A percentile compares a stretch with the other conserved stretches of the same genome.
Evolutionary conservation across 345 rosid genomes (phyloP).

Genomic region (Gossypium thurberi): DNA sequence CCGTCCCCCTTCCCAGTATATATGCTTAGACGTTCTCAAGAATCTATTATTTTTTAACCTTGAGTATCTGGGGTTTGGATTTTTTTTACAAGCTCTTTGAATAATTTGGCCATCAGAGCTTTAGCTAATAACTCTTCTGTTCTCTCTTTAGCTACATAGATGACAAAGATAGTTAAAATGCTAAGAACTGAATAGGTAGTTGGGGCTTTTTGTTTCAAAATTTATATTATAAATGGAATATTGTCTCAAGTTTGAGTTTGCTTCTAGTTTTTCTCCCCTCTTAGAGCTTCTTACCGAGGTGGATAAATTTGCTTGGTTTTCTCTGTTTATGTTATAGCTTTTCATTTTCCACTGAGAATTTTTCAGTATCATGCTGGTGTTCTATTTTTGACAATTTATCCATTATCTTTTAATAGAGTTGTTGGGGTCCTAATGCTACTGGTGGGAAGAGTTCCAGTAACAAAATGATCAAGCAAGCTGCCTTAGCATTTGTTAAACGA

Average conservation of each 20-base stretch:
- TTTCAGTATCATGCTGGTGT: neutral
- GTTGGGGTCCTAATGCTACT: constrained; percentile 50
- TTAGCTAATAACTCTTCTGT: neutral
- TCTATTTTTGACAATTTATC: constrained; percentile 14
- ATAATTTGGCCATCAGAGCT: neutral
- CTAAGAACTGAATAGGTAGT: neutral
- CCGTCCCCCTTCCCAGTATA: neutral
- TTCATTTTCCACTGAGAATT: neutral
- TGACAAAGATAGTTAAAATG: neutral
- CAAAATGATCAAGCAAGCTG: constrained; percentile 85
- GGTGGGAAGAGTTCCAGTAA: constrained; percentile 72
- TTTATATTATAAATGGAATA: neutral
- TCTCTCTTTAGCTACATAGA: neutral
- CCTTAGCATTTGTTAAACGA: constrained; percentile 65
- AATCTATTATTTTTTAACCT: neutral
- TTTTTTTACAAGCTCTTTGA: neutral
- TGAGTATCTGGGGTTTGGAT: neutral
- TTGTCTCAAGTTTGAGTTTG: neutral
- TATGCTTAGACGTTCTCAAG: neutral
- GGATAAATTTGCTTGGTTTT: neutral
- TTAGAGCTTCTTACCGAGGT: constrained; percentile 1
- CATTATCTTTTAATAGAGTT: constrained; percentile 38
- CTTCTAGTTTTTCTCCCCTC: neutral
- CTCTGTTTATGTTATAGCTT: neutral
- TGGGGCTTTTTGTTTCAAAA: neutral